phyloP scores from a whole-genome alignment of 2,329 filamentous ascomycete genomes.

The Sporothrix luriei region DNA sequence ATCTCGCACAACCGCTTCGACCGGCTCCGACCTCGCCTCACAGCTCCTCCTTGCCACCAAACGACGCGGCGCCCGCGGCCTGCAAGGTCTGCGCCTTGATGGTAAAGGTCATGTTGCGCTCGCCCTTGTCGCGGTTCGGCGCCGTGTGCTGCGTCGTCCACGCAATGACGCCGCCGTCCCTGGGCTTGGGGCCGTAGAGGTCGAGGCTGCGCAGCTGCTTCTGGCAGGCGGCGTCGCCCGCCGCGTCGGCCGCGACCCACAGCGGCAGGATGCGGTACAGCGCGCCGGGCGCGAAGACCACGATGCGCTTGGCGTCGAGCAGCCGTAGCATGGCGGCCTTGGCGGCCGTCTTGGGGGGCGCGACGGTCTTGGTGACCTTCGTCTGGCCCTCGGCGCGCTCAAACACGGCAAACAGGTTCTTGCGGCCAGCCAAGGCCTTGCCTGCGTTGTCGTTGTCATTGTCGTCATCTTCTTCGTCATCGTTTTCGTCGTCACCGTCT shows the following conservation, averaged over 20 bases:
- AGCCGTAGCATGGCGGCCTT: constrained; percentile 40
- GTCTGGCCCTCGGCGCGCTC: constrained; percentile 45
- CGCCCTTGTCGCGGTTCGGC: constrained; percentile 21
- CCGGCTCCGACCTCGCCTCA: background rate
- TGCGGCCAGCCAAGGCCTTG: constrained; percentile 33
- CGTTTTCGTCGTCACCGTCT: background rate
- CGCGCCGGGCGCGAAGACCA: constrained; percentile 58
- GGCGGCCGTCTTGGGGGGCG: constrained; percentile 39
- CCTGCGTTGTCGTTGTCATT: background rate
- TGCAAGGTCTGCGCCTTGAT: constrained; percentile 35
- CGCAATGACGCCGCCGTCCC: constrained; percentile 38
- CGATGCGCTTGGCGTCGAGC: constrained; percentile 44
- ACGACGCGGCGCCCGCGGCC: background rate
- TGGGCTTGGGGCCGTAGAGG: constrained; percentile 38
- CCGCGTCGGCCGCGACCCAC: constrained; percentile 47
- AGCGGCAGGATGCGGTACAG: constrained; percentile 54
- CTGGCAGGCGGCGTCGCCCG: constrained; percentile 43
- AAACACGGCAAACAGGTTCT: constrained; percentile 49
- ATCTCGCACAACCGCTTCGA: too few species aligned
- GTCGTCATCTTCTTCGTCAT: background rate
- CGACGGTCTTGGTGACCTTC: constrained; percentile 46
- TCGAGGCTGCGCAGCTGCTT: constrained; percentile 43
- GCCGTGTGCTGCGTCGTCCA: constrained; percentile 37
- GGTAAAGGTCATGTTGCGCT: constrained; percentile 33
- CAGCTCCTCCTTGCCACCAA: constrained; percentile 27